Conservation (phyloP, 1,284 basidiomycete genomes). For the Hypsizygus ulmarius region DNA sequence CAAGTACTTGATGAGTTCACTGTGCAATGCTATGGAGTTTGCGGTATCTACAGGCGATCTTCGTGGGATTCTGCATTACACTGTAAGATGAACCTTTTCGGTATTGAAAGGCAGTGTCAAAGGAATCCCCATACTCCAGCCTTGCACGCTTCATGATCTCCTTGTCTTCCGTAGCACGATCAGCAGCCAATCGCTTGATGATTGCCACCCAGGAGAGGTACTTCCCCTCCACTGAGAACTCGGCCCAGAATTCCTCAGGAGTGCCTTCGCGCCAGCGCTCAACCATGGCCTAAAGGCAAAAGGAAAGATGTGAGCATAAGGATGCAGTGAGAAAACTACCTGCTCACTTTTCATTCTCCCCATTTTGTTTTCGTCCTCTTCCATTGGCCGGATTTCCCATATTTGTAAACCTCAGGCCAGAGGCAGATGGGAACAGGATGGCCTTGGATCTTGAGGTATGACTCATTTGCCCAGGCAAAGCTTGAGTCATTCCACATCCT, state of each 20-base stretch:
- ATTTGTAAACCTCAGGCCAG: conserved; percentile 23
- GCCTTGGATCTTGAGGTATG: conserved; percentile 16
- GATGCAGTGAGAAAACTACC: not conserved
- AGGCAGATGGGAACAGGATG: conserved; percentile 21
- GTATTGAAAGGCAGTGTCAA: conserved; percentile 6
- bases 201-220: conserved; percentile 18
- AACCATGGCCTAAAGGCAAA: conserved; percentile 16
- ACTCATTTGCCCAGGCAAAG: conserved; percentile 15
- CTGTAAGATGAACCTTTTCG: conserved; percentile 5
- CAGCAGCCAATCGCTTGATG: conserved; percentile 1
- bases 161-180: not conserved
- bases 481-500: conserved; percentile 23
- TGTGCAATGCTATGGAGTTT: conserved; percentile 1
- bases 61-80: not conserved
- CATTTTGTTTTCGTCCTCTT: conserved; percentile 18
- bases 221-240: conserved; percentile 8
- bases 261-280: conserved; percentile 16
- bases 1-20: not conserved
- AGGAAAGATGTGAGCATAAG: not conserved
- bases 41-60: conserved; percentile 2
- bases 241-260: conserved; percentile 19
- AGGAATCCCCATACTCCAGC: conserved; percentile 7
- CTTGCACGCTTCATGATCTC: conserved; percentile 5
- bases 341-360: conserved; percentile 20
- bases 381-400: conserved; percentile 19